These are phyloP conservation scores for Cyberlindnera nakhonratchasimensis DNA, from an alignment of 805 yeast species.

Conservation along the genomic window DNA sequence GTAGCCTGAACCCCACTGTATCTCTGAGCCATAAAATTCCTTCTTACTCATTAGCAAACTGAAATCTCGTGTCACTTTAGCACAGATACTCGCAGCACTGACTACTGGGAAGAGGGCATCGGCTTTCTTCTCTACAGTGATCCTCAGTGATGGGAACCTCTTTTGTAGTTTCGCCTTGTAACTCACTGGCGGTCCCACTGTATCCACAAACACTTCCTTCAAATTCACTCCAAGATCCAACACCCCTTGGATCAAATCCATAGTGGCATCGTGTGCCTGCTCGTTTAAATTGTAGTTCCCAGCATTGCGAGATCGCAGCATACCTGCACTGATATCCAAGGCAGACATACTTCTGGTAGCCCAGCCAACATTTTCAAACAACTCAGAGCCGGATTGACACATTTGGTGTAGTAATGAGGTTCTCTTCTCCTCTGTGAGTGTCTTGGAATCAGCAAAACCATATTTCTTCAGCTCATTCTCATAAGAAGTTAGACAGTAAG, in stretches of 20 bases:
- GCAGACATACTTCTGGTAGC: constrained; percentile 84
- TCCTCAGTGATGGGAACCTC: constrained; percentile 63
- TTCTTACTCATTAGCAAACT: constrained; percentile 39
- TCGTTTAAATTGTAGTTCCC: constrained; percentile 70
- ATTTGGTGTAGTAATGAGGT: constrained; percentile 56
- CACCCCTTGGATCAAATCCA: constrained; percentile 66
- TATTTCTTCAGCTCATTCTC: constrained; percentile 45
- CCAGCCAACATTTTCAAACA: constrained; percentile 73
- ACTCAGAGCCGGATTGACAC: constrained; percentile 42
- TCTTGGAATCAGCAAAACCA: constrained; percentile 94
- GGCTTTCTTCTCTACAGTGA: constrained; percentile 91
- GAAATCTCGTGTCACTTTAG: constrained; percentile 91
- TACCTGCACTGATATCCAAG: constrained; percentile 80
- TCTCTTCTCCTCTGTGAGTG: constrained; percentile 70
- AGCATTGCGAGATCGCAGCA: constrained; percentile 63
- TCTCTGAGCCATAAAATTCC: constrained; percentile 26
- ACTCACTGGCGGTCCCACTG: constrained; percentile 91
- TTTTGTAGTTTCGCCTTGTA: constrained; percentile 73
- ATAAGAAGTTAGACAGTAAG: constrained; percentile 64
- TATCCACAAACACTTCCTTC: constrained; percentile 80
- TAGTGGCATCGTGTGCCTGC: constrained; percentile 96
- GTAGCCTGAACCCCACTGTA: constrained; percentile 81
- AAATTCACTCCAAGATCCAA: constrained; percentile 59
- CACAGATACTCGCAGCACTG: constrained; percentile 91
- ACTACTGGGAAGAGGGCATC: constrained; percentile 91